Percentiles rank a stretch among this genome's conserved stretches.
phyloP scores from a whole-genome alignment of 768 basidiomycete genomes.

The Lanmaoa pseudosensibilis region DNA sequence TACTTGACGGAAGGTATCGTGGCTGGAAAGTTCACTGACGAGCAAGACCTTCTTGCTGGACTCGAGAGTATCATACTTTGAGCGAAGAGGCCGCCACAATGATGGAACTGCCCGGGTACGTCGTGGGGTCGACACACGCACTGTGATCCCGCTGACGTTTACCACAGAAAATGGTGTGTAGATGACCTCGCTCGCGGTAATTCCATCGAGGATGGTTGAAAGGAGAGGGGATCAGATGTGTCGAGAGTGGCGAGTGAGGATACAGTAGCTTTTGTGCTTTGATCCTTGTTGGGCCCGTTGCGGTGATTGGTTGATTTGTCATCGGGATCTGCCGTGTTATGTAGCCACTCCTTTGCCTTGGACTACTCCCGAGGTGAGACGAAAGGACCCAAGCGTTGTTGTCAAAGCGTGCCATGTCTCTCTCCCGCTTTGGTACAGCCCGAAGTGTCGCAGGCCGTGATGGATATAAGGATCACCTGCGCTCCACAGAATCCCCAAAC shows the following conservation, averaged over 20 bases:
- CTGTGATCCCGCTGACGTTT: not conserved
- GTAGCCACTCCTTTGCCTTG: too few relatives aligned
- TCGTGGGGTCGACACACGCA: not conserved
- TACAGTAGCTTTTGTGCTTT: not conserved
- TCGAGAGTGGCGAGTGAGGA: not conserved
- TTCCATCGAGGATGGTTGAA: not conserved
- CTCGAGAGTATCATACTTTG: not conserved
- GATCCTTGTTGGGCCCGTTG: too few relatives aligned
- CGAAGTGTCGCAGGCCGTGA: not conserved
- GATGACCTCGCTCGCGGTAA: not conserved
- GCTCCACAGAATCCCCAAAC: conserved; percentile 8
- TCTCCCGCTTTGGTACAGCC: conserved; percentile 16
- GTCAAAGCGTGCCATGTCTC: conserved; percentile 11
- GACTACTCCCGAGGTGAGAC: conserved; percentile 19
- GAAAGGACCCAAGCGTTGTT: not conserved
- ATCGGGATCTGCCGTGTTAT: conserved; percentile 14
- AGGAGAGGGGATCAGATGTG: not conserved
- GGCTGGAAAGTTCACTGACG: not conserved
- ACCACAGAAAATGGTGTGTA: not conserved
- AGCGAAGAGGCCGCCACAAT: too few relatives aligned
- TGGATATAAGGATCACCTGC: conserved; percentile 11
- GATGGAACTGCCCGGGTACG: not conserved
- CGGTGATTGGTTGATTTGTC: too few relatives aligned
- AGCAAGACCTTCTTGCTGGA: not conserved
- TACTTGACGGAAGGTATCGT: not conserved